phyloP scores from a whole-genome alignment of 208 protist species.

The Crithidia mellificae region DNA sequence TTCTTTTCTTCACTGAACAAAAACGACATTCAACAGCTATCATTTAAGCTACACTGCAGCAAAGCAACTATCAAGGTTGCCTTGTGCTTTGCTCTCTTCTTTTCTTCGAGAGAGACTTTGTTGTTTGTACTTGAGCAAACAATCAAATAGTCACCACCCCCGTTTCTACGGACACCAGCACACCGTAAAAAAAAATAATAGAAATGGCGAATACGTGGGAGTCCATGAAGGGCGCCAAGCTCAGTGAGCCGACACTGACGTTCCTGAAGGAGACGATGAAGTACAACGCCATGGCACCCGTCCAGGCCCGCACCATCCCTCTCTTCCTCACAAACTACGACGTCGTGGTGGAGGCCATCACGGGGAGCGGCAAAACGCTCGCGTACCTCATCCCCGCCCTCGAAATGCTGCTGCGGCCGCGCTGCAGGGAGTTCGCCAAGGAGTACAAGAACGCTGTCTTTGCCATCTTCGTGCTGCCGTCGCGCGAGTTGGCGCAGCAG shows the following conservation, averaged over 20 bases:
- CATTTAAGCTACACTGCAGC: too few relatives aligned
- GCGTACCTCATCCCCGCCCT: slow-evolving; percentile 91
- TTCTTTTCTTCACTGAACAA: too few relatives aligned
- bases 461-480: slow-evolving; percentile 89
- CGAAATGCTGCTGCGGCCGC: slow-evolving; percentile 81
- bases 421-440: slow-evolving; percentile 48
- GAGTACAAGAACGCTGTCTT: slow-evolving; percentile 77
- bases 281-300: slow-evolving; percentile 90
- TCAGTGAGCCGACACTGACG: slow-evolving; percentile 55
- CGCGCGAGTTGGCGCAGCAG: slow-evolving; percentile 95
- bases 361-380: slow-evolving; percentile 95
- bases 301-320: slow-evolving; percentile 92
- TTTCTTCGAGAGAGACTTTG: too few relatives aligned
- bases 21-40: too few relatives aligned
- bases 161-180: too few relatives aligned
- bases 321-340: slow-evolving; percentile 90
- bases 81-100: background rate
- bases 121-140: too few relatives aligned
- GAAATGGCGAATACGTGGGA: slow-evolving; percentile 64
- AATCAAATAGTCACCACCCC: too few relatives aligned
- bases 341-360: slow-evolving; percentile 93
- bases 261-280: slow-evolving; percentile 71
- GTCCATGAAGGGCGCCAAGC: slow-evolving; percentile 75
- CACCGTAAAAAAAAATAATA: background rate
- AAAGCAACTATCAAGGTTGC: too few relatives aligned